Percentiles rank a stretch among this genome's conserved stretches.
phyloP scores from a whole-genome alignment of 768 basidiomycete genomes.

The Tricholoma terreum region DNA sequence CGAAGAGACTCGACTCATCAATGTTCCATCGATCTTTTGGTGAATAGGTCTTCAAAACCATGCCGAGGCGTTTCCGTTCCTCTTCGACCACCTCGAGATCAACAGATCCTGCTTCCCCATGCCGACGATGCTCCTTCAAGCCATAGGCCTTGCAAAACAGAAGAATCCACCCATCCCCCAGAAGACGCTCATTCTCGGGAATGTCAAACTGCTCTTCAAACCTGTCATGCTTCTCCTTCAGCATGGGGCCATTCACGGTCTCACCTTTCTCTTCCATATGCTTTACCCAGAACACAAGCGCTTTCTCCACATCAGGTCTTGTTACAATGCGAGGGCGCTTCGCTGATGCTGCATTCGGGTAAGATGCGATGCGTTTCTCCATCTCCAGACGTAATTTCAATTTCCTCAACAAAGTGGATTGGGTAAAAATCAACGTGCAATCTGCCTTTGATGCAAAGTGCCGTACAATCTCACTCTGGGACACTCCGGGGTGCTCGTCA shows the following conservation, averaged over 20 bases:
- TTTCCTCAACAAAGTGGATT: constrained; percentile 21
- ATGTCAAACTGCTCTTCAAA: constrained; percentile 27
- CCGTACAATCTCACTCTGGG: constrained; percentile 15
- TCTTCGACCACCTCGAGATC: too few species aligned
- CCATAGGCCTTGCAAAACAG: constrained; percentile 20
- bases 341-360: constrained; percentile 24
- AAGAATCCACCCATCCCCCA: constrained; percentile 21
- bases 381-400: constrained; percentile 8
- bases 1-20: too few species aligned
- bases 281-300: constrained; percentile 29
- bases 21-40: constrained; percentile 24
- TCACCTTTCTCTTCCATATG: constrained; percentile 25
- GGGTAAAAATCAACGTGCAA: constrained; percentile 20
- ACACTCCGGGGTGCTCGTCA: constrained; percentile 2
- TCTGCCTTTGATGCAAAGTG: constrained; percentile 13
- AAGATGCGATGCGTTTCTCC: constrained; percentile 3
- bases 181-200: constrained; percentile 21
- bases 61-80: constrained; percentile 16
- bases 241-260: constrained; percentile 23
- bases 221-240: constrained; percentile 16
- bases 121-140: too few species aligned
- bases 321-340: constrained; percentile 30
- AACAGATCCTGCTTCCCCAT: too few species aligned
- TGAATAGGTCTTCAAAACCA: constrained; percentile 16
- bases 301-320: constrained; percentile 31